phyloP scores from a whole-genome alignment of 305 asterid genomes.

The Vinca major region DNA sequence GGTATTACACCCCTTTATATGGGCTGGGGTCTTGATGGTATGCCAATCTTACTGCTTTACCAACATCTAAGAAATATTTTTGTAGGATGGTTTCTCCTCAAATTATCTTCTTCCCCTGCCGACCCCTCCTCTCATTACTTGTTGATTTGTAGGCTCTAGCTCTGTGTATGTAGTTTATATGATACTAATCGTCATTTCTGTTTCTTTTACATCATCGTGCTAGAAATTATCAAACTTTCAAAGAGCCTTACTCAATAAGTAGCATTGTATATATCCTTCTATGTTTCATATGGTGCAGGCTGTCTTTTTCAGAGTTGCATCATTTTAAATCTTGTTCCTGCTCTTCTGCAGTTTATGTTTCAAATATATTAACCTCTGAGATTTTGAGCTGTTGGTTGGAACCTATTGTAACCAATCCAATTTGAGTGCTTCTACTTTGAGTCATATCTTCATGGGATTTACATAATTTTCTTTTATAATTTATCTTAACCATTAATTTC shows the following conservation, averaged over 20 bases:
- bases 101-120: neutral
- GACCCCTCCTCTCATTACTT: neutral
- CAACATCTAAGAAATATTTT: neutral
- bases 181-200: too few relatives aligned
- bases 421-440: too few relatives aligned
- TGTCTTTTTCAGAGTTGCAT: neutral
- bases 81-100: neutral
- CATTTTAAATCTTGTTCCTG: neutral
- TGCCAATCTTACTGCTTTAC: slow-evolving; percentile 3
- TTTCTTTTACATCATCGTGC: neutral
- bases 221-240: neutral
- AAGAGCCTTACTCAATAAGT: neutral
- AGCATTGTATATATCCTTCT: neutral
- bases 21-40: slow-evolving; percentile 99
- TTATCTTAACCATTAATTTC: neutral
- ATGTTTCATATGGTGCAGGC: neutral
- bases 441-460: too few relatives aligned
- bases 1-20: slow-evolving; percentile 96
- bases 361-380: neutral
- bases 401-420: too few relatives aligned
- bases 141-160: neutral
- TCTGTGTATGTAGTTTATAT: too few relatives aligned
- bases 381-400: too few relatives aligned
- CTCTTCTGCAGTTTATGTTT: neutral
- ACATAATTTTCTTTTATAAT: too few relatives aligned